Conservation (phyloP, 2,329 filamentous ascomycete species). For the Epichloe brachyelytri region DNA sequence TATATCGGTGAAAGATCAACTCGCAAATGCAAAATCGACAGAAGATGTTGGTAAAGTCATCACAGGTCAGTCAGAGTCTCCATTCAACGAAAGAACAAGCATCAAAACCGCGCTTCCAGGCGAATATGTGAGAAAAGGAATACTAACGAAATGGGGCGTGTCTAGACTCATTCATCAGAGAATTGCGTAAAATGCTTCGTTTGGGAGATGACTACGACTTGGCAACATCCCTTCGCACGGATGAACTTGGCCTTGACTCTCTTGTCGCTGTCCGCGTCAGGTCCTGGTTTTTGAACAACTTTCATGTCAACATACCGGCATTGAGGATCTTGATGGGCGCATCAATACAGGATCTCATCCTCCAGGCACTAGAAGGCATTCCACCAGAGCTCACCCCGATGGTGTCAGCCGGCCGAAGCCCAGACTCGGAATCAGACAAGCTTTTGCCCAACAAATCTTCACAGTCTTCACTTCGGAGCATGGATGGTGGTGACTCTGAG, state of each 20-base stretch:
- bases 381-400: neutral
- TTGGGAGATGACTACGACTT: neutral
- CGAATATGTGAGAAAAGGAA: neutral
- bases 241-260: constrained; percentile 17
- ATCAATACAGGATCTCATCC: constrained; percentile 8
- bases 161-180: neutral
- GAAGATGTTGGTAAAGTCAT: neutral
- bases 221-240: neutral
- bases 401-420: neutral
- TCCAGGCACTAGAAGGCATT: neutral
- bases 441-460: neutral
- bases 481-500: neutral
- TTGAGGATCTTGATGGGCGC: constrained; percentile 21
- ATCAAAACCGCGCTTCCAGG: too few relatives aligned
- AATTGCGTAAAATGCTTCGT: neutral
- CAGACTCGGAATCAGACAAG: neutral
- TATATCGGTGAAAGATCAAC: neutral
- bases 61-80: neutral
- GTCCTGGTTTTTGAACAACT: constrained; percentile 35
- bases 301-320: constrained; percentile 30
- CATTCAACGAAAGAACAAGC: neutral
- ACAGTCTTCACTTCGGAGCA: neutral
- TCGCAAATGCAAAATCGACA: neutral
- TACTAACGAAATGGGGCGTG: neutral
- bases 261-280: constrained; percentile 26